Evolutionary conservation across 345 rosid genomes (phyloP).

Genomic region (Corchorus olitorius): DNA sequence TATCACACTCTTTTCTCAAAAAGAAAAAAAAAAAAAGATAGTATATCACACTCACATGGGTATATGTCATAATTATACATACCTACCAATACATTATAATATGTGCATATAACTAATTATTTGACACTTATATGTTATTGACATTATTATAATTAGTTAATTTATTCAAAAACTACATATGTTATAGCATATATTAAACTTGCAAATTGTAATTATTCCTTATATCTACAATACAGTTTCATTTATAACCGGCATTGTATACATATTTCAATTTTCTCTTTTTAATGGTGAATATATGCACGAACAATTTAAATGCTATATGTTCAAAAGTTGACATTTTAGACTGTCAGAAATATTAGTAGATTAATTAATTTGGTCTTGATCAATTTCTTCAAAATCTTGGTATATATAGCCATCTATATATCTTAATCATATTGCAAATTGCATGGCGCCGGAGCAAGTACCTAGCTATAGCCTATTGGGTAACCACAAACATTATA

Average conservation of each 20-base stretch:
- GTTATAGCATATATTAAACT: background rate
- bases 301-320: no score
- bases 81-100: background rate
- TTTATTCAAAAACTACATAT: no score
- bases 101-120: background rate
- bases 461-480: background rate
- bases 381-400: background rate
- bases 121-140: no score
- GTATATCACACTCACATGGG: background rate
- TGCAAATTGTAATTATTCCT: background rate
- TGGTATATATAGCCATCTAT: background rate
- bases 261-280: no score
- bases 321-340: no score
- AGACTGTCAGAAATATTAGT: no score
- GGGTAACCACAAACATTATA: conserved; percentile 12
- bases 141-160: no score
- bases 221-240: background rate
- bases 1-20: no score
- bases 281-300: no score
- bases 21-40: no score
- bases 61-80: background rate
- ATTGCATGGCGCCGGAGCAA: no score
- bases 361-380: background rate
- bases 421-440: background rate
- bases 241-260: no score